Evolutionary conservation across 306 rosid species (phyloP).

Genomic region (Medicago truncatula): MtrunA17r5.0-ANR NC_053049.1:39678001-39678500

Average conservation of each 20-base stretch:
- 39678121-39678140: constrained; percentile 94
- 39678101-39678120: constrained; percentile 98
- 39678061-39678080: constrained; percentile 95
- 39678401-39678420: constrained; percentile 1
- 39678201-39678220: constrained; percentile 87
- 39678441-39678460: too few relatives aligned
- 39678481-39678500: too few relatives aligned
- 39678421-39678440: background rate
- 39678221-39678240: constrained; percentile 73
- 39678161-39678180: constrained; percentile 71
- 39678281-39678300: constrained; percentile 35
- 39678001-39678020: constrained; percentile 97
- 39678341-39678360: constrained; percentile 32
- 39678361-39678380: constrained; percentile 18
- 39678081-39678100: constrained; percentile 93
- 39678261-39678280: constrained; percentile 75
- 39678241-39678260: constrained; percentile 77
- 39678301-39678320: constrained; percentile 35
- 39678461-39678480: too few relatives aligned
- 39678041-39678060: constrained; percentile 82
- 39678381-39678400: background rate
- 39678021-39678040: constrained; percentile 74
- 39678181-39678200: constrained; percentile 94
- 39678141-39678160: constrained; percentile 66
- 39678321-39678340: constrained; percentile 27